Evolutionary conservation across 495 filamentous ascomycete species (phyloP), one percentile per base, ranked within the genome.

Genomic region (Podospora bellae-mahoneyi): DNA sequence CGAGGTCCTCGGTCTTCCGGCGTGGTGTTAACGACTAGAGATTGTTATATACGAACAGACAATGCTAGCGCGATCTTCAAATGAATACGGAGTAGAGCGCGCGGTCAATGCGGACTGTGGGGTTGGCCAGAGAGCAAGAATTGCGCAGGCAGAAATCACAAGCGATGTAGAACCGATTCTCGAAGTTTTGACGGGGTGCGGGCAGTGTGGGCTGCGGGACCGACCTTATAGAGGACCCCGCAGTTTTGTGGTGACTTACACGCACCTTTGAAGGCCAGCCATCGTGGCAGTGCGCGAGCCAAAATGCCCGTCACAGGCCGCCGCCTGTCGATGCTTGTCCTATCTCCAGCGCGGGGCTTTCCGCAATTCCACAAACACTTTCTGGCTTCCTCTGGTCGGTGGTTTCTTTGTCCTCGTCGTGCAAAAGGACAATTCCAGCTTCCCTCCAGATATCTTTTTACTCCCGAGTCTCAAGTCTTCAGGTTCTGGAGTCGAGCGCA

Each of bases 241-340:
- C 61, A 44, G 61, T 48, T 63, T 58, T 13, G 16, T 26, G 55
- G n/a, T 58, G 55, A 18, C 30, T 19, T 5, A 20, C 3, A 63
- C 61, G 19, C 34, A 63, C 61, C 16, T 63, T 32, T 48, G 32
- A 32, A 32, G 10, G 28, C 7, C 20, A 32, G 10, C 19, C 61
- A 63, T 63, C 30, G 61, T 63, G 61, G 61, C 61, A 19, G 60
- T 62, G 60, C 61, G 61, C 61, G 27, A 63, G 13, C 23, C 26
- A 32, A 32, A 63, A 63, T 63, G 61, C 30, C 61, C 26, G 61
- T 19, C 61, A 48, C 39, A 48, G 39, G 39, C 39, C 39, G 39
- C 39, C 39, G 39, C 39, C 39, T 48, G 39, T 48, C 39, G 39
- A 48, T 48, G 39, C 39, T 48, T 48, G 39, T 48, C 39, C 18